Base-by-base conservation (phyloP, 2,329 filamentous ascomycete species). In the Rachicladosporium sp. region DNA sequence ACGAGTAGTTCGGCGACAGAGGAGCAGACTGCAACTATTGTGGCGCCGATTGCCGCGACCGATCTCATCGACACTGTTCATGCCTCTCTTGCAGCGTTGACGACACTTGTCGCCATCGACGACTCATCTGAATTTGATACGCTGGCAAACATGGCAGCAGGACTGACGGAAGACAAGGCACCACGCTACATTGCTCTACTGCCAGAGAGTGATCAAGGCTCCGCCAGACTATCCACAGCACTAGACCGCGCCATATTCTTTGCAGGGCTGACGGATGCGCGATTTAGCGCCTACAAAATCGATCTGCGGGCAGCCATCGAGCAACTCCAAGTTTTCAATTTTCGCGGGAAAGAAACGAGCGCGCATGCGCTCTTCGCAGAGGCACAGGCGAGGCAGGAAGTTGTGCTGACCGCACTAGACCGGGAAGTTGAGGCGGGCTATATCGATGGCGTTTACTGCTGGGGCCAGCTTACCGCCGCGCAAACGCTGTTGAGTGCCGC, bases 31-130 rank as follows among this genome's bases (percentile, higher is more conserved):
- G 78, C 76, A 11, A 72, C 68, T 3, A 68, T 85, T n/a, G 67
- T 80, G 39, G 77, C 80, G 46, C 75, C 79, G 0, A 64, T 82
- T 19, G 80, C 78, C 2, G 70, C 74, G 19, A 67, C 70, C 35
- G 75, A 76, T 1, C 68, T 86, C 5, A 63, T 84, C 1, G 81
- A 86, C 44, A 84, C 79, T 0, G 68, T 77, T 10, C 65, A 81
- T 27, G 77, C 79, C 4, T 75, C 80, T 46, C 57, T 84, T 0
- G 57, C 53, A 4, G 60, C 64, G 10, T 47, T 69, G n/a, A 63
- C 62, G 0, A 61, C 60, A 0, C 55, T 69, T 2, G 37, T 74
- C 63, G 48, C 71, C 61, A 35, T 68, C 67, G 53, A 73, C 62
- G 42, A 70, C 60, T 31, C 63, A 70, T 38, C 56, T 65, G 49